Evolutionary conservation across 495 filamentous ascomycete genomes (phyloP), one percentile per base, ranked within the genome.

Genomic region (Staphylotrichum tortipilum): DNA sequence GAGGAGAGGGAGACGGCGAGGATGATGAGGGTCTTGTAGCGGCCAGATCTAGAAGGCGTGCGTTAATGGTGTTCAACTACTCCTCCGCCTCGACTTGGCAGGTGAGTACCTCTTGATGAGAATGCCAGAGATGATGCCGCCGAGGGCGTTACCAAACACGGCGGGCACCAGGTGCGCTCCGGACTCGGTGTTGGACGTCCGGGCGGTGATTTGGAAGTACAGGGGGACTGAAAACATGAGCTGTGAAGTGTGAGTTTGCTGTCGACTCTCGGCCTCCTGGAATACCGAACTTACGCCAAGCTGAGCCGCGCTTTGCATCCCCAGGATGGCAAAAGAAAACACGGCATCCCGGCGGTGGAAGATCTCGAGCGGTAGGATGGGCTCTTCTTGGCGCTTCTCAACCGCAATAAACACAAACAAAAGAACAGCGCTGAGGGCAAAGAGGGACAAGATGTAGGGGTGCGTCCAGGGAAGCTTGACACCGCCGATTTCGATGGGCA

Each of bases 141-240:
- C 84, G 2, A 84, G 38, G 0, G 81, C 76, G 55, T 86, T 86
- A 6, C 81, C 83, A 1, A 78, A 58, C 1, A 86, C 80, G 11
- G 82, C 78, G 0, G 82, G 82, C 30, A 85, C 64, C 0, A 88
- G 67, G 57, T 84, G 80, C 0, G 70, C 69, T 1, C 83, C 84
- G 0, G 82, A 75, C 0, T 64, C 58, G 1, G 81, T 78, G 44
- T 76, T 74, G 8, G 78, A 79, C 5, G 71, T 71, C 0, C 68
- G 59, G 4, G 68, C 54, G 0, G 80, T 83, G n/a, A 84, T 74
- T 52, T 84, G 80, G 56, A 86, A 86, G 59, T 86, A 88, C 0
- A 88, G 64, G 0, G 84, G 84, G 0, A 86, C 75, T n/a, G 68
- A 66, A 36, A 73, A 74, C 73, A 79, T 78, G 47, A 79, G 57